Evolutionary conservation across 2,329 filamentous ascomycete genomes (phyloP).

Genomic region (Kalmusia sp.): DNA sequence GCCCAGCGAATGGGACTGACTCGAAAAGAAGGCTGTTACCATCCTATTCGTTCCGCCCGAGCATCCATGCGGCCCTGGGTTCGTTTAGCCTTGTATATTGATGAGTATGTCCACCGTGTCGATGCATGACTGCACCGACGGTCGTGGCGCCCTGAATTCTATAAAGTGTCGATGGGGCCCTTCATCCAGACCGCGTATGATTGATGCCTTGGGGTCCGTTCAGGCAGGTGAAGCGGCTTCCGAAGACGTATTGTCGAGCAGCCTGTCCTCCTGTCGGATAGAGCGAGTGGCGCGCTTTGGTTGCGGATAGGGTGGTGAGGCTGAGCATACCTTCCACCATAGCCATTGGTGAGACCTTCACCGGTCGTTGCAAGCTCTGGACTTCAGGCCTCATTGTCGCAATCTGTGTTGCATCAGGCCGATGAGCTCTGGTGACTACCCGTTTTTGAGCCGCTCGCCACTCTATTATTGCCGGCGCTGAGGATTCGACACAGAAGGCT

Average conservation of each 20-base stretch:
- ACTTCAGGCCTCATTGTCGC: constrained; percentile 10
- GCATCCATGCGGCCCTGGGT: not conserved
- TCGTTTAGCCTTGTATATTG: not conserved
- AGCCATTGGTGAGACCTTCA: constrained; percentile 9
- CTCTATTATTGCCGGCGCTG: not conserved
- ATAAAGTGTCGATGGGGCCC: constrained; percentile 3
- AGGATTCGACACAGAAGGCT: not conserved
- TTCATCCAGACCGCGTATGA: not conserved
- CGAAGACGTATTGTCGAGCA: constrained; percentile 5
- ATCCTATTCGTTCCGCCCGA: not conserved
- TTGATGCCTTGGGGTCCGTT: not conserved
- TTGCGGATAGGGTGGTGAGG: constrained; percentile 3
- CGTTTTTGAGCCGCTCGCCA: constrained; percentile 1
- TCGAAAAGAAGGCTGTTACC: not conserved
- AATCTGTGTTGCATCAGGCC: constrained; percentile 8
- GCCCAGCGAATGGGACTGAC: not conserved
- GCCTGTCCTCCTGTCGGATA: not conserved
- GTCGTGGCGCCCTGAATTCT: not conserved
- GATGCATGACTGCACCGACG: not conserved
- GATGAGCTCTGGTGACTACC: not conserved
- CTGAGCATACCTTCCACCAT: constrained; percentile 2
- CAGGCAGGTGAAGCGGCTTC: not conserved
- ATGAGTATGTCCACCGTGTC: not conserved
- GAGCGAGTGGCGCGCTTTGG: constrained; percentile 8
- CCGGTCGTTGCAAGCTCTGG: constrained; percentile 5